Percentiles rank a stretch among this genome's conserved stretches.
These are phyloP conservation scores for Pythium apleroticum DNA, from an alignment of 352 stramenopile species.

Conservation along the genomic window DNA sequence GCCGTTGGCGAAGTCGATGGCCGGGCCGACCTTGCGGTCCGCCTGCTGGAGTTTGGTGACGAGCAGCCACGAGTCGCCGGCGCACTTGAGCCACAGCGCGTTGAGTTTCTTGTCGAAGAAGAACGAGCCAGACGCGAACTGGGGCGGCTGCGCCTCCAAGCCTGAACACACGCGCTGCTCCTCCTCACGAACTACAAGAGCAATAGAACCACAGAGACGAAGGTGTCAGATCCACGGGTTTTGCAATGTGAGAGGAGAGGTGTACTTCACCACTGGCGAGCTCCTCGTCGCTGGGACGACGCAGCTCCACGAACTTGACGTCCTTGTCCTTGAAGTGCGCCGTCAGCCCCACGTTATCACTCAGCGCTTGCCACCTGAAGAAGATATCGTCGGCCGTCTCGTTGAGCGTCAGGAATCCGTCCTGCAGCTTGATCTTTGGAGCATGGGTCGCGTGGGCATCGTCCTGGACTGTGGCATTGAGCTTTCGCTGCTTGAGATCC, in stretches of 20 bases:
- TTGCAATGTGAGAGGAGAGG: background rate
- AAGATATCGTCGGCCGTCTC: constrained; percentile 58
- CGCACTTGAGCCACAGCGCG: constrained; percentile 70
- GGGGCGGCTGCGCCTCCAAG: background rate
- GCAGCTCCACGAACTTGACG: constrained; percentile 71
- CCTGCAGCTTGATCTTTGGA: constrained; percentile 61
- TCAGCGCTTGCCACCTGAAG: constrained; percentile 74
- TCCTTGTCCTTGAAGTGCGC: constrained; percentile 63
- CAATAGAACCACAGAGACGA: background rate
- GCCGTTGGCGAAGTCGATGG: constrained; percentile 81
- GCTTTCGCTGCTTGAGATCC: constrained; percentile 51
- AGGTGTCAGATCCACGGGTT: background rate
- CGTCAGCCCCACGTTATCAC: constrained; percentile 67
- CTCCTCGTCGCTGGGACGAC: constrained; percentile 44
- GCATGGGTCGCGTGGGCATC: constrained; percentile 55
- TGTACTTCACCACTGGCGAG: constrained; percentile 14
- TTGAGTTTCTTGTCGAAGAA: constrained; percentile 79
- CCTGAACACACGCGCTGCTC: constrained; percentile 15
- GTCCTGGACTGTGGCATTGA: constrained; percentile 49
- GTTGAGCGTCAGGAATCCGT: constrained; percentile 55
- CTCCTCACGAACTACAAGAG: constrained; percentile 16
- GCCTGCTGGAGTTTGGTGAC: constrained; percentile 70
- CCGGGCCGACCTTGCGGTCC: constrained; percentile 57
- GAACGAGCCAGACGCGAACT: constrained; percentile 39
- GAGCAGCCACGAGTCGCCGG: constrained; percentile 53